Percentiles rank a stretch among this genome's conserved stretches.
Evolutionary conservation across 2,329 filamentous ascomycete genomes (phyloP).

Genomic region (Calonectria pauciramosa): DNA sequence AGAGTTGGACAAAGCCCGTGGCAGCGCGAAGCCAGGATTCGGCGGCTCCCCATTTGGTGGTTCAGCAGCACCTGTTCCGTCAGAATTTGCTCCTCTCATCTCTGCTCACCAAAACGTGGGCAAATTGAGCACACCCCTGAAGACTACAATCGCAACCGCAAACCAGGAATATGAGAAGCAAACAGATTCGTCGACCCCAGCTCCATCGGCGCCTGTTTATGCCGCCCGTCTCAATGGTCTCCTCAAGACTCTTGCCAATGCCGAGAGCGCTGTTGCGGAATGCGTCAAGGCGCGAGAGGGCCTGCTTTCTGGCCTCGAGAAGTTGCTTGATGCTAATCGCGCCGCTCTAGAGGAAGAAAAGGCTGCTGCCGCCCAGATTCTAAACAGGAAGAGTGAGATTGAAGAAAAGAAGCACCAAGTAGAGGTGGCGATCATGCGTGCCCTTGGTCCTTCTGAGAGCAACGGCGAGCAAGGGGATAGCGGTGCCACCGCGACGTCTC

Average conservation of each 20-base stretch:
- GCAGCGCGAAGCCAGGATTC: constrained; percentile 65
- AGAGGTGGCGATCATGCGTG: constrained; percentile 91
- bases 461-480: constrained; percentile 63
- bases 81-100: constrained; percentile 83
- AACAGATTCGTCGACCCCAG: constrained; percentile 75
- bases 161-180: constrained; percentile 88
- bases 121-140: constrained; percentile 79
- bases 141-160: constrained; percentile 77
- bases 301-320: constrained; percentile 85
- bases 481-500: constrained; percentile 59
- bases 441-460: constrained; percentile 74
- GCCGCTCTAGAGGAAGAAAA: constrained; percentile 79
- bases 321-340: constrained; percentile 81
- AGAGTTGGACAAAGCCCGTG: constrained; percentile 75
- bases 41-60: constrained; percentile 71
- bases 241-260: constrained; percentile 89
- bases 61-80: constrained; percentile 73
- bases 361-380: constrained; percentile 72
- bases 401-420: constrained; percentile 90
- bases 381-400: constrained; percentile 76
- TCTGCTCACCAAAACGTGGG: constrained; percentile 79
- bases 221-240: constrained; percentile 90
- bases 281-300: constrained; percentile 87
- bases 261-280: constrained; percentile 90
- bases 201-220: constrained; percentile 89